Evolutionary conservation across 768 basidiomycete species (phyloP), one percentile per base, ranked within the genome.

Genomic region (Gymnopilus dilepis): DNA sequence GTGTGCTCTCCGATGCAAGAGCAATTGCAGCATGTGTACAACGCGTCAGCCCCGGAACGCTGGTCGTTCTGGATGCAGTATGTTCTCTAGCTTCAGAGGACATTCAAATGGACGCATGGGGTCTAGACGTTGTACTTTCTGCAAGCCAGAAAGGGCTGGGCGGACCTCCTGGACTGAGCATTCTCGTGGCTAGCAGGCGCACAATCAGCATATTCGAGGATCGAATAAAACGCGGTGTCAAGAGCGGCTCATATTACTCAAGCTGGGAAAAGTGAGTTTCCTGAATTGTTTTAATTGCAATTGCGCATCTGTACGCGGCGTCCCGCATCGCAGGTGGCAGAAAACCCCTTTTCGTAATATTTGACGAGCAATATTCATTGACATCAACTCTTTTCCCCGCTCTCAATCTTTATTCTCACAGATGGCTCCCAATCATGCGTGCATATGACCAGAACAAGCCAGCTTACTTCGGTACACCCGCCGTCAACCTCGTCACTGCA

Each of bases 61-160:
- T 96, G 67, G 91, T 94, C 45, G 79, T 89, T 8, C 77, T 94
- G 45, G 95, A 97, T 70, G 93, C 87, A 12, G 95, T 97, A 28
- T 97, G 95, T 77, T 88, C 93, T 3, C 91, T 95, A n/a, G 95
- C 91, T 1, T 90, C 88, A 67, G 95, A 97, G 73, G 92, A 95
- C 70, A 90, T 97, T 65, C 84, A 80, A 53, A 90, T 95, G 84
- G 95, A 97, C 64, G 86, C 82, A 4, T 97, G 95, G 95, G 86
- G 85, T 17, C 79, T 97, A 60, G 95, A 97, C 68, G 85, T 94
- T 41, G 87, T 96, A 19, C 59, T 92, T 40, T 82, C 88, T 28
- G 92, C 90, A 8, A 89, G 87, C 62, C 93, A 95, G 74, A 95
- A 95, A 74, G 95, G 94, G 45, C 84, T 97, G 22, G 89, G 93